These are phyloP conservation scores for Ganoderma meredithae DNA, from an alignment of 1,284 basidiomycete genomes.

Conservation along the genomic window DNA sequence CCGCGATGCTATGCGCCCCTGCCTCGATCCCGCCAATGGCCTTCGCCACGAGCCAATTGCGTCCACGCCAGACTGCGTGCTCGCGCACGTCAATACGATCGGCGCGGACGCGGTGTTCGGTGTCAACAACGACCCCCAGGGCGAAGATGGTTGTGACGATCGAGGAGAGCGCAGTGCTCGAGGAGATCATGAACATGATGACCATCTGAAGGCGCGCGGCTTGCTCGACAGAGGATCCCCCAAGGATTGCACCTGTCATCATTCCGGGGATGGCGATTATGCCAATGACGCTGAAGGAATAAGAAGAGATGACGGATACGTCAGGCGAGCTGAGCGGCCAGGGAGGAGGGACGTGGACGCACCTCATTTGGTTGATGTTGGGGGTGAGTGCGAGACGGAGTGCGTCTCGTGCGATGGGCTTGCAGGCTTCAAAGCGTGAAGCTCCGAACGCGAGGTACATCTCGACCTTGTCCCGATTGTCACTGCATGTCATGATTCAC, in stretches of 20 bases:
- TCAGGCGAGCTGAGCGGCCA: not conserved
- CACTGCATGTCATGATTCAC: slow-evolving; percentile 62
- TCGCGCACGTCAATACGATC: slow-evolving; percentile 66
- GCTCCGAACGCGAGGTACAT: slow-evolving; percentile 87
- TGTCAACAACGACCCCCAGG: slow-evolving; percentile 70
- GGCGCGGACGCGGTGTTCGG: slow-evolving; percentile 70
- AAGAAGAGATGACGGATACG: not conserved
- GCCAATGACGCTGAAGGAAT: slow-evolving; percentile 68
- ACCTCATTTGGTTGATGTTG: slow-evolving; percentile 88
- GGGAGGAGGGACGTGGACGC: slow-evolving; percentile 29
- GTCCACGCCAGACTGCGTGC: slow-evolving; percentile 56
- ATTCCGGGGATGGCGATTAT: slow-evolving; percentile 82
- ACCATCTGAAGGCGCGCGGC: slow-evolving; percentile 89
- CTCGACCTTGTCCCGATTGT: slow-evolving; percentile 85
- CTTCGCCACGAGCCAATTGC: slow-evolving; percentile 32
- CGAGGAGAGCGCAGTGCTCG: slow-evolving; percentile 73
- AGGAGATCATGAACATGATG: slow-evolving; percentile 91
- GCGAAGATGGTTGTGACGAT: slow-evolving; percentile 69
- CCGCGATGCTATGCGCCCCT: slow-evolving; percentile 13
- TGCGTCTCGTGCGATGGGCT: slow-evolving; percentile 78
- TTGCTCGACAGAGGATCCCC: slow-evolving; percentile 83
- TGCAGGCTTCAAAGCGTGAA: slow-evolving; percentile 79
- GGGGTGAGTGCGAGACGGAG: slow-evolving; percentile 82
- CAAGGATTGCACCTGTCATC: slow-evolving; percentile 92
- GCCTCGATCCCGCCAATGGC: slow-evolving; percentile 28